Evolutionary conservation across 257 asterid species (phyloP), one percentile per base, ranked within the genome.

Genomic region (Schizonepeta tenuifolia): DNA sequence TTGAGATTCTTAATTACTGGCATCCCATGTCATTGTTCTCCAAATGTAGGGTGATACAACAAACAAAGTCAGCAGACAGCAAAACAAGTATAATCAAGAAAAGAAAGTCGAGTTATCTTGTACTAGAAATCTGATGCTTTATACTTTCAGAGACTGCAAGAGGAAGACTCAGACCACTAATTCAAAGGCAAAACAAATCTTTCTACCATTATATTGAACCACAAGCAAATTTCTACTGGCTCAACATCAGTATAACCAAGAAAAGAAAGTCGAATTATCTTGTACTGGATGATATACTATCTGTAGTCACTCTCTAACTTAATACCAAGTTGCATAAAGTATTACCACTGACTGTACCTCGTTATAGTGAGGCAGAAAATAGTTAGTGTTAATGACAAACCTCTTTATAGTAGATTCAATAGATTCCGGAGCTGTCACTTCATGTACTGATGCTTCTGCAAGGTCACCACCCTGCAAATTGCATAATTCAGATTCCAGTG

Each of bases 381-480:
- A 63, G 64, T 60, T 28, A 46, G 58, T 50, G 49, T 62, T 67
- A 57, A 56, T 40, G 31, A 50, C 64, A 61, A 71, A 89, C 93
- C 96, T 77, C 18, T 60, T 33, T 54, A 73, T 35, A 44, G 74
- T 70, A 53, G 71, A 60, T 76, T 61, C 86, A 58, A 67, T 57
- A 64, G 77, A 67, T 80, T 71, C 67, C 56, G 57, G 54, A 67
- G 61, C 84, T 18, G 55, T 63, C 58, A 67, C 65, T 79, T 82
- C 88, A 73, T 47, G 28, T 36, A 6, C 78, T 51, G 82, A 75
- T 73, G 76, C 82, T 70, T 81, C 88, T 36, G 21, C 43, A 21
- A 78, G 77, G 44, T 78, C 85, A 53, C 22, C 78, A 62, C 69
- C 80, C 78, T 70, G 82, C 69, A 72, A 55, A 64, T 54, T 4